Conservation (phyloP, 1,139 yeast genomes). For the Pichia inconspicua region DNA sequence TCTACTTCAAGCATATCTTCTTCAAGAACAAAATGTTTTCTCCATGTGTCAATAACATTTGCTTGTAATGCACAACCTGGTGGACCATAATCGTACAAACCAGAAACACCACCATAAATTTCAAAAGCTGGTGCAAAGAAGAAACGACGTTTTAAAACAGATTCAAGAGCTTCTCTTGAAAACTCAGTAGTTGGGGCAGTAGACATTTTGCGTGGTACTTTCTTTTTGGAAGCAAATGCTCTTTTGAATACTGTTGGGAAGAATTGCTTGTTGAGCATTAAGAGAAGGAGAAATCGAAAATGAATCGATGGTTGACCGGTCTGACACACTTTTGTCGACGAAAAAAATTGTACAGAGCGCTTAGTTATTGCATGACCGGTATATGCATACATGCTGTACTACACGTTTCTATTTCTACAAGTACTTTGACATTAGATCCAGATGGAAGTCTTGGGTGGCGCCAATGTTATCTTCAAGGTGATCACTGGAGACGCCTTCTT, state of each 20-base stretch:
- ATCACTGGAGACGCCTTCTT: constrained; percentile 14
- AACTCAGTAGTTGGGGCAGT: constrained; percentile 32
- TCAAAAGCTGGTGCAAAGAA: constrained; percentile 97
- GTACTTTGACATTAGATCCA: constrained; percentile 17
- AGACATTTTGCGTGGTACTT: constrained; percentile 1
- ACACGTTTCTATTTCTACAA: background rate
- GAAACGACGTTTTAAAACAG: constrained; percentile 88
- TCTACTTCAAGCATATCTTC: constrained; percentile 99
- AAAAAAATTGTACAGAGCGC: background rate
- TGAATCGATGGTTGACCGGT: background rate
- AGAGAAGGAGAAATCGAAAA: background rate
- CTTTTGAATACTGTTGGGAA: background rate
- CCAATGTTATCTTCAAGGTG: constrained; percentile 32
- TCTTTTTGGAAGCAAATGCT: background rate
- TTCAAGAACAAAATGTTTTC: constrained; percentile 93
- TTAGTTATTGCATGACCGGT: background rate
- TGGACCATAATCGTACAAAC: constrained; percentile 97
- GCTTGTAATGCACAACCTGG: constrained; percentile 99
- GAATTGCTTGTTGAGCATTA: background rate
- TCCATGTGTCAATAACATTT: constrained; percentile 89
- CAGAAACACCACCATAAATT: constrained; percentile 97
- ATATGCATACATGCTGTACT: too few species aligned
- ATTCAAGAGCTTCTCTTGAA: constrained; percentile 81
- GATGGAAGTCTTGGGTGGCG: constrained; percentile 21
- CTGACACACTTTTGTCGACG: background rate